Percentiles rank a stretch among this genome's conserved stretches.
Conservation (phyloP, 305 asterid species). For the Ilex paraguariensis region DNA sequence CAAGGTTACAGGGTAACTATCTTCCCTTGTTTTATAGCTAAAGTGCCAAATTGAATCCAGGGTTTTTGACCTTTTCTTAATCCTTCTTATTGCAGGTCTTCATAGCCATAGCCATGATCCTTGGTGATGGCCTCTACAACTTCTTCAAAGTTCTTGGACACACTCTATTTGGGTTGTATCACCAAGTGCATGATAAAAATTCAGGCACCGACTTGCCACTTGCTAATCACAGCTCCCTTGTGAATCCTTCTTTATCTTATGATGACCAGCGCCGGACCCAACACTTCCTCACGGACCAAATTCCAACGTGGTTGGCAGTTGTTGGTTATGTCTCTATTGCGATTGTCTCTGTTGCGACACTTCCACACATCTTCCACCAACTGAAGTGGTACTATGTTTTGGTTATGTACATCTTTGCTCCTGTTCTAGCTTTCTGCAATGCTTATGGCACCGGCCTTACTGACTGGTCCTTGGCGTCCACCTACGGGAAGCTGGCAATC, state of each 20-base stretch:
- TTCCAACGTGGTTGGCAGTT: slow-evolving; percentile 16
- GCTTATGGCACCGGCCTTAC: slow-evolving; percentile 19
- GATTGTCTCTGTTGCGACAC: slow-evolving; percentile 8
- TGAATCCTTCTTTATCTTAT: slow-evolving; percentile 15
- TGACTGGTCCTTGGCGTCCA: slow-evolving; percentile 22
- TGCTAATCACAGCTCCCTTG: slow-evolving; percentile 9
- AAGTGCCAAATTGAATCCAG: too few relatives aligned
- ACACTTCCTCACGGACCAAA: slow-evolving; percentile 23
- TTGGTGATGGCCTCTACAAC: slow-evolving; percentile 29
- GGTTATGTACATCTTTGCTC: slow-evolving; percentile 20
- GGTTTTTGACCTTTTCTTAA: too few relatives aligned
- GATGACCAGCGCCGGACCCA: slow-evolving; percentile 20
- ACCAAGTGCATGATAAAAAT: slow-evolving; percentile 9
- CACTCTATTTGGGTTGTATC: slow-evolving; percentile 16
- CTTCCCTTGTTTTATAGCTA: not conserved
- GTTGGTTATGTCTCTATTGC: slow-evolving; percentile 15
- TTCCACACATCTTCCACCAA: slow-evolving; percentile 23
- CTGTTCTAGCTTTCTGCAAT: slow-evolving; percentile 19
- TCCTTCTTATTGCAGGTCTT: slow-evolving; percentile 14
- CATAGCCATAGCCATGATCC: slow-evolving; percentile 27
- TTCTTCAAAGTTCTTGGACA: slow-evolving; percentile 21
- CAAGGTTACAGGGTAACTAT: slow-evolving; percentile 19
- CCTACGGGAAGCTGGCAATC: slow-evolving; percentile 16
- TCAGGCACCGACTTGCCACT: slow-evolving; percentile 13
- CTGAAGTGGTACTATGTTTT: slow-evolving; percentile 23